A percentile compares a stretch with the other conserved stretches of the same genome.
These are phyloP conservation scores for Cenchrus fungigraminus DNA, from an alignment of 176 grass and related monocot species.

Conservation along the genomic window DNA sequence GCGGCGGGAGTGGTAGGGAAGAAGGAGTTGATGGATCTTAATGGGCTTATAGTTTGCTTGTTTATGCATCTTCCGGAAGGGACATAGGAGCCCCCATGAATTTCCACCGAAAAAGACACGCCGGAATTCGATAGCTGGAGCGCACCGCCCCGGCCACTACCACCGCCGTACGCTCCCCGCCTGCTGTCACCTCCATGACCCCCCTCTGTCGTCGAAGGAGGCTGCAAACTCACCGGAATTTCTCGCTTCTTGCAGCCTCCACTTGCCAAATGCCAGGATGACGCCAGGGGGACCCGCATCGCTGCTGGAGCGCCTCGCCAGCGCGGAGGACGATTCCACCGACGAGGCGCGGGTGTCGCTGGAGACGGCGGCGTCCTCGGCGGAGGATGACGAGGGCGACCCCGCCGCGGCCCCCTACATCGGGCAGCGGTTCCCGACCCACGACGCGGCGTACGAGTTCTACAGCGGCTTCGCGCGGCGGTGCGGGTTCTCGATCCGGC, in stretches of 20 bases:
- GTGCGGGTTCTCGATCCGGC: slow-evolving; percentile 82
- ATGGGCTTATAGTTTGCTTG: too few species aligned
- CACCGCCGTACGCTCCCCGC: background rate
- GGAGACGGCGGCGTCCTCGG: background rate
- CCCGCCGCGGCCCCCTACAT: slow-evolving; percentile 49
- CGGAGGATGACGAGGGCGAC: background rate
- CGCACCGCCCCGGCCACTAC: background rate
- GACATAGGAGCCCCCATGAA: background rate
- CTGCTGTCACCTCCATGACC: background rate
- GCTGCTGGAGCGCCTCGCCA: slow-evolving; percentile 44
- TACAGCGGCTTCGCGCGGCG: slow-evolving; percentile 68
- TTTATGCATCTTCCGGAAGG: too few species aligned
- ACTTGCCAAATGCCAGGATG: slow-evolving; percentile 21
- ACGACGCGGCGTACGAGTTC: slow-evolving; percentile 73
- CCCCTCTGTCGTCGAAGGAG: background rate
- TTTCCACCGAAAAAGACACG: background rate
- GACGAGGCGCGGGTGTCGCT: slow-evolving; percentile 44
- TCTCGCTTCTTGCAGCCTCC: background rate
- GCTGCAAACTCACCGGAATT: background rate
- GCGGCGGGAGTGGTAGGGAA: too few species aligned
- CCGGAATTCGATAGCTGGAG: background rate
- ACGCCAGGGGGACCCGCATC: slow-evolving; percentile 50
- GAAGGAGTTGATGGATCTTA: too few species aligned
- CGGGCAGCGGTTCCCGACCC: slow-evolving; percentile 66
- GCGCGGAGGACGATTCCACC: slow-evolving; percentile 16